A percentile compares a stretch with the other conserved stretches of the same genome.
Evolutionary conservation across 768 basidiomycete genomes (phyloP).

Genomic region (Tricholoma sp.): DNA sequence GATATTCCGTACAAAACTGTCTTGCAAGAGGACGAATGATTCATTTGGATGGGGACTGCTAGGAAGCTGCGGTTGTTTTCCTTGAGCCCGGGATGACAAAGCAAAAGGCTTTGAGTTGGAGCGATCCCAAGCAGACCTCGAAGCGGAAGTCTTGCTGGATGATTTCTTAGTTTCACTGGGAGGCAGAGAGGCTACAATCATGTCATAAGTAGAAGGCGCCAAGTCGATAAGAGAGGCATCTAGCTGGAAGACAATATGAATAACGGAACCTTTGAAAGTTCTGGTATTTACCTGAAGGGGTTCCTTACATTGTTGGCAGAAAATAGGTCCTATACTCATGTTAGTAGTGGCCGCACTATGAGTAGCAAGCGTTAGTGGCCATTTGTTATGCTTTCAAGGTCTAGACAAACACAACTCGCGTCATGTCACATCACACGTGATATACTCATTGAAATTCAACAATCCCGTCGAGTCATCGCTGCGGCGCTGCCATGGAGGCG

Average conservation of each 20-base stretch:
- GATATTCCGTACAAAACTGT: slow-evolving; percentile 71
- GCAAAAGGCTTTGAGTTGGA: slow-evolving; percentile 27
- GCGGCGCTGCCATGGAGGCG: too few relatives aligned
- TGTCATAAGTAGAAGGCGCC: slow-evolving; percentile 82
- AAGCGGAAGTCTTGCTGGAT: slow-evolving; percentile 36
- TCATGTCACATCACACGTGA: neutral
- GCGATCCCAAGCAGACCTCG: slow-evolving; percentile 61
- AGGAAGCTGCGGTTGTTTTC: slow-evolving; percentile 47
- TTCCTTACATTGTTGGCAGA: slow-evolving; percentile 90
- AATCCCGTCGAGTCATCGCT: too few relatives aligned
- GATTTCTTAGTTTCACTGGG: slow-evolving; percentile 42
- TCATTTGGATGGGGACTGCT: slow-evolving; percentile 60
- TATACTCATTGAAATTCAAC: neutral
- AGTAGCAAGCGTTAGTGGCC: too few relatives aligned
- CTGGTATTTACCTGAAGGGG: slow-evolving; percentile 63
- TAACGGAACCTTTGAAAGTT: neutral
- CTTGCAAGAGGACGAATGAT: slow-evolving; percentile 88
- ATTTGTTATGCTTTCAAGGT: neutral
- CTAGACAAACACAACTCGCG: neutral
- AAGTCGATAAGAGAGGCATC: slow-evolving; percentile 91
- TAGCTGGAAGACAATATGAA: slow-evolving; percentile 37
- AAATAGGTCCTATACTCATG: slow-evolving; percentile 37
- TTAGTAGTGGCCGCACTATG: neutral
- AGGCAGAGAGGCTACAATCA: slow-evolving; percentile 68
- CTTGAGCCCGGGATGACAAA: slow-evolving; percentile 51